Conservation (phyloP, 2,329 filamentous ascomycete species). For the Basipetospora sp. region DNA sequence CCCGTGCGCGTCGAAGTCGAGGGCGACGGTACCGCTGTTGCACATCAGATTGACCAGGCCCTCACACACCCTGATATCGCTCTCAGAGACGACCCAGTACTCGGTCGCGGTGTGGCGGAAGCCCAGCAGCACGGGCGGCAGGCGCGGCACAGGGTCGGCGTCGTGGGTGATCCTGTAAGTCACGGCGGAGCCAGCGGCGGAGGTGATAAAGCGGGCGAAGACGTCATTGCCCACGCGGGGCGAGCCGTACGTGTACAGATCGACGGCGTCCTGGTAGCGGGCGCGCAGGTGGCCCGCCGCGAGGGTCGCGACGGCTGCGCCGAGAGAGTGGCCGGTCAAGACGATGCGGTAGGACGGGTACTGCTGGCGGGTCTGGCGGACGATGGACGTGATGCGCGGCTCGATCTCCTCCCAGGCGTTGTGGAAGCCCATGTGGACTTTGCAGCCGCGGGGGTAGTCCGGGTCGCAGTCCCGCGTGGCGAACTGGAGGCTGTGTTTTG, state of each 20-base stretch:
- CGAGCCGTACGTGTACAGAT: conserved; percentile 52
- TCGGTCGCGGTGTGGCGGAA: conserved; percentile 57
- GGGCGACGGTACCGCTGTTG: conserved; percentile 33
- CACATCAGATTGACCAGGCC: conserved; percentile 33
- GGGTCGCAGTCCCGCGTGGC: conserved; percentile 21
- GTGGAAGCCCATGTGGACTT: conserved; percentile 43
- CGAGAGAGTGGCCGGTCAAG: conserved; percentile 54
- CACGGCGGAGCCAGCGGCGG: conserved; percentile 35
- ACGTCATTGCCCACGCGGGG: conserved; percentile 48
- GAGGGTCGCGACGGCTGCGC: conserved; percentile 48
- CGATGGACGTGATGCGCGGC: conserved; percentile 23
- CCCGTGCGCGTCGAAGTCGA: conserved; percentile 31
- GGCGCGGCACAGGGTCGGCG: conserved; percentile 51
- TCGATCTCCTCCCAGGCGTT: conserved; percentile 42
- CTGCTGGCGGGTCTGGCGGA: conserved; percentile 27
- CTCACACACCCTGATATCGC: conserved; percentile 20
- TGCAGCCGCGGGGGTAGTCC: conserved; percentile 27
- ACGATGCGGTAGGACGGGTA: conserved; percentile 40
- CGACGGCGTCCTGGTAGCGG: conserved; percentile 28
- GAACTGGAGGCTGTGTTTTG: conserved; percentile 15
- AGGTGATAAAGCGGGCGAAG: conserved; percentile 38
- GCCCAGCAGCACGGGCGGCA: conserved; percentile 45
- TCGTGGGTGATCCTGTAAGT: conserved; percentile 55
- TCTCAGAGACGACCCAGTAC: conserved; percentile 43
- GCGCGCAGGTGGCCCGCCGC: conserved; percentile 41